Evolutionary conservation across 176 grass and related monocot genomes (phyloP).

Genomic region (Eleusine coracana): DNA sequence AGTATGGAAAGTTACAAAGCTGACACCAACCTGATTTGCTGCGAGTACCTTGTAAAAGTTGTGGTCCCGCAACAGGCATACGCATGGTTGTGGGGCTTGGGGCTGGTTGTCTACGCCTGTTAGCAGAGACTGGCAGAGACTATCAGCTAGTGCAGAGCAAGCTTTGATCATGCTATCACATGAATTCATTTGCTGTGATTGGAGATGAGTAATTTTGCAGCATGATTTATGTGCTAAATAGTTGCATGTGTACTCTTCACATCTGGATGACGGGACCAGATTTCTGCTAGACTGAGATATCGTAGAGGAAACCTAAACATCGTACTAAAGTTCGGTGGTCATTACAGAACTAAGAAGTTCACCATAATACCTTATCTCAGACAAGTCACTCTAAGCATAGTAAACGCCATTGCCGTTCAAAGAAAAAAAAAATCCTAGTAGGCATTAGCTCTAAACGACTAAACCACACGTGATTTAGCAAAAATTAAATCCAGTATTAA

Average conservation of each 20-base stretch:
- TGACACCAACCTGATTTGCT: not conserved
- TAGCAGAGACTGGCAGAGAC: not conserved
- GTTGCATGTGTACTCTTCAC: not conserved
- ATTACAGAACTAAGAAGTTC: not conserved
- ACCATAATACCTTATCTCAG: not conserved
- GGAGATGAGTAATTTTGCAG: not conserved
- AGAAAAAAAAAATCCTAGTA: not conserved
- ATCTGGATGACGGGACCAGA: not conserved
- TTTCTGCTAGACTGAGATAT: not conserved
- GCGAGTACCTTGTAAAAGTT: not conserved
- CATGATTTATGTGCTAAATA: not conserved
- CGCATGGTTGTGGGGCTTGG: not conserved
- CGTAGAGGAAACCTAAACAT: not conserved
- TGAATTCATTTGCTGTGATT: not conserved
- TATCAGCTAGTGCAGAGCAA: not conserved
- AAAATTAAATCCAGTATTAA: not conserved
- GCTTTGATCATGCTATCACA: not conserved
- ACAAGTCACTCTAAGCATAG: not conserved
- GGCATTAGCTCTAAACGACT: slow-evolving; percentile 1
- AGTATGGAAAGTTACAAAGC: not conserved
- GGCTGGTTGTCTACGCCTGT: not conserved
- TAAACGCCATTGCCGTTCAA: not conserved
- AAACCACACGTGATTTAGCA: slow-evolving; percentile 18
- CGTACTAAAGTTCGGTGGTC: no score
- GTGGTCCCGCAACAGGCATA: not conserved